Evolutionary conservation across 805 yeast genomes (phyloP).

Genomic region (Suhomyces sp.): DNA sequence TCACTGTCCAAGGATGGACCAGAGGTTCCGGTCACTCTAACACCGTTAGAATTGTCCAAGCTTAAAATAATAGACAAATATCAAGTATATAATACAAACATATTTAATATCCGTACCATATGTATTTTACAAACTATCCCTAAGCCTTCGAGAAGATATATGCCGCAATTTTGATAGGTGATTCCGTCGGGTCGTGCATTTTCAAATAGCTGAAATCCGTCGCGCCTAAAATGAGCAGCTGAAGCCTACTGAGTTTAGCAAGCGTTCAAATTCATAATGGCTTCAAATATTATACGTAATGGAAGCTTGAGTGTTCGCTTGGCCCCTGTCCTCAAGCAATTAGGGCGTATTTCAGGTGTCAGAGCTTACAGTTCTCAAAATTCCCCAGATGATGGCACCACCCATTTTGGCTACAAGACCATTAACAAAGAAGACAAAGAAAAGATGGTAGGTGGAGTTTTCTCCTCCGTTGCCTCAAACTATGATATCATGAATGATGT

Average conservation of each 20-base stretch:
- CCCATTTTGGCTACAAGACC: constrained; percentile 90
- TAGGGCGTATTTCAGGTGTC: neutral
- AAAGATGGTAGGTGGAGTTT: constrained; percentile 78
- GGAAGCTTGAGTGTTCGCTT: neutral
- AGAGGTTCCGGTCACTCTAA: constrained; percentile 98
- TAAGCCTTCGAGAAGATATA: neutral
- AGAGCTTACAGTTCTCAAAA: constrained; percentile 2
- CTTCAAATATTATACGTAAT: neutral
- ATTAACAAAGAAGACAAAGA: constrained; percentile 81
- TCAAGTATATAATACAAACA: neutral
- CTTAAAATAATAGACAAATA: constrained; percentile 35
- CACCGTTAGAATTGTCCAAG: constrained; percentile 89
- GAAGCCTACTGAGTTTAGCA: neutral
- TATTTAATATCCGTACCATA: neutral
- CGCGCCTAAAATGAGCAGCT: neutral
- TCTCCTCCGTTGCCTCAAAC: constrained; percentile 89
- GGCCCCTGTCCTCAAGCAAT: neutral
- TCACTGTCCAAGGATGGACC: constrained; percentile 98
- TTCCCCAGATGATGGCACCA: constrained; percentile 42
- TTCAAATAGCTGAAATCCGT: neutral
- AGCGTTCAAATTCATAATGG: neutral
- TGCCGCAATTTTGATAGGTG: neutral
- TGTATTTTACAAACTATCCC: neutral
- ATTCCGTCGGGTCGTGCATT: neutral
- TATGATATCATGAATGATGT: constrained; percentile 98